Base-by-base conservation (phyloP, 495 filamentous ascomycete genomes). In the Thozetella sp. region DNA sequence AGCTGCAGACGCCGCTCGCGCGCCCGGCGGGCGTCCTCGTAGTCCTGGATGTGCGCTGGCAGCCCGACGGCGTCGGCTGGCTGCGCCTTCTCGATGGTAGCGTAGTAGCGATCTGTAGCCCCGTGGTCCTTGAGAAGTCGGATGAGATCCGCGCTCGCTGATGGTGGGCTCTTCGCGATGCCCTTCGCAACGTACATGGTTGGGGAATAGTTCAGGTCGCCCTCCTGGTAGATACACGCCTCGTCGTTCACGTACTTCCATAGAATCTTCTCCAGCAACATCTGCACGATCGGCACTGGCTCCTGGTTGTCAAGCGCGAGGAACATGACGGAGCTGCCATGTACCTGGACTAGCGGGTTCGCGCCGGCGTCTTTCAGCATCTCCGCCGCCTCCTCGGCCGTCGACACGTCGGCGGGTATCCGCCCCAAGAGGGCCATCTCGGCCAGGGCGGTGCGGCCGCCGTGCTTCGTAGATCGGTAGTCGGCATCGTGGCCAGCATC, bases 181-280 rank as follows among this genome's bases (percentile, higher is more conserved):
- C 69, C 40, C 51, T 76, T 77, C 27, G 65, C 53, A 1, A 74
- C 71, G 27, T 78, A 80, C 68, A 73, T 77, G 9, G 75, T 78
- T 0, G 76, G 76, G 2, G 75, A 78, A 53, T 73, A 78, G 25
- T 71, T 69, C 55, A 66, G 70, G 50, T 70, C 66, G 12, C 67
- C 74, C 19, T 77, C 65, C 22, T 63, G 66, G 46, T 72, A 80
- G 3, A 72, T 68, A 53, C 78, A 76, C 25, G 74, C 76, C 22
- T 70, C 67, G 24, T 70, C 75, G 54, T 80, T 78, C 25, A 80
- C 65, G 15, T 71, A 73, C 55, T 61, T 67, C 68, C 69, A 72
- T 54, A 70, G 64, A 53, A 55, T 59, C 53, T 61, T 71, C 46
- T 58, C 59, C 1, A 80, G 55, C 0, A 80, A 57, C 2, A 73